Base-by-base conservation (phyloP, 495 filamentous ascomycete species). In the Trypethelium eluteriae region DNA sequence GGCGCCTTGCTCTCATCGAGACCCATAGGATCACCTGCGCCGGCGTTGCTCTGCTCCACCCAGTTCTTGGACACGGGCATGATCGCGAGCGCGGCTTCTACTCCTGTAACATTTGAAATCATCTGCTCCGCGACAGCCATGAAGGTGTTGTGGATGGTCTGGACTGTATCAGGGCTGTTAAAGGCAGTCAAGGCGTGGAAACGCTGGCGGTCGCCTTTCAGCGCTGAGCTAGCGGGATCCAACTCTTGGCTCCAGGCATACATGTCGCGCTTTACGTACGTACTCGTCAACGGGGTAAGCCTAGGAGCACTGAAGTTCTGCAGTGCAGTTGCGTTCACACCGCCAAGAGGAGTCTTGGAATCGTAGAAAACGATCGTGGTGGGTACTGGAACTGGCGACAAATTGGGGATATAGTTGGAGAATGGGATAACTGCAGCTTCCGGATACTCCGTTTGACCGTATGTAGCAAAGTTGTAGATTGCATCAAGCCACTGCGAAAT, bases 331-430 rank as follows among this genome's bases (percentile, higher is more conserved):
- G 53, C 53, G 2, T 59, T 59, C 14, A 59, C 5, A 10, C 53
- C 53, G 0, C 53, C 53, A 10, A 59, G 53, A 59, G 32, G 53
- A 14, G 53, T 59, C 32, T 59, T 59, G 4, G 53, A 74, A 79
- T 61, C 66, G 68, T 39, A 75, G 76, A 0, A 80, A 73, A 38
- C 78, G 74, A 1, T 68, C 66, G 64, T 78, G 39, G 2, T 10
- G 10, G 35, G 47, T 2, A 7, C 38, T 62, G 70, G 46, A 38
- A 65, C 67, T 75, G 38, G 64, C 75, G 18, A 73, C 5, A 14
- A 18, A 11, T 5, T 5, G 5, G 49, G 49, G 49, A 25, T 25
- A 16, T 53, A 53, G 2, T 53, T 25, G 5, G n/a, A 53, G 12
- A 53, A 5, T 9, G n/a, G 49, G 49, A 25, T 53, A n/a, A 53